These are phyloP conservation scores for Xerocomus subilludens DNA, from an alignment of 1,284 basidiomycete genomes.

Conservation along the genomic window DNA sequence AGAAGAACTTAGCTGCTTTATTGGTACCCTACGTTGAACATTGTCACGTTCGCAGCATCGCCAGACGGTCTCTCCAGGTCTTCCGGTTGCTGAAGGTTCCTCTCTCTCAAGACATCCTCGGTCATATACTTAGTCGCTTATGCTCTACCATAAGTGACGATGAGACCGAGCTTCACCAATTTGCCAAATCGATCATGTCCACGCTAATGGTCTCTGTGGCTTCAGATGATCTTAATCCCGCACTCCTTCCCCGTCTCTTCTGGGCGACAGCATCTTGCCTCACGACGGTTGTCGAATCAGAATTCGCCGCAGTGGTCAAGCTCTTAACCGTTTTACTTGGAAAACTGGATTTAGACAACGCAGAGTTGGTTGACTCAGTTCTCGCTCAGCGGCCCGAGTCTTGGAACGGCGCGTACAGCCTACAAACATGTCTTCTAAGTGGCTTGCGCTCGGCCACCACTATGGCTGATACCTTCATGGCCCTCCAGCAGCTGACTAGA, in stretches of 20 bases:
- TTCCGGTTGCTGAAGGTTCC: conserved; percentile 86
- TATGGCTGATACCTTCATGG: conserved; percentile 72
- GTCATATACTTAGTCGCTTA: conserved; percentile 83
- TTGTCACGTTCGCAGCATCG: conserved; percentile 87
- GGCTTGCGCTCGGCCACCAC: conserved; percentile 87
- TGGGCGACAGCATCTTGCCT: conserved; percentile 89
- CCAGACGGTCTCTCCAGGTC: conserved; percentile 91
- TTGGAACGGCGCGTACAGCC: conserved; percentile 74
- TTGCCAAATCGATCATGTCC: conserved; percentile 85
- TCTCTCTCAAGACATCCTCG: conserved; percentile 79
- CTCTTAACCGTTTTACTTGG: conserved; percentile 78
- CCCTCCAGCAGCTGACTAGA: conserved; percentile 75
- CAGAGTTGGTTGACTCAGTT: conserved; percentile 70
- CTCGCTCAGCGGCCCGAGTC: conserved; percentile 75
- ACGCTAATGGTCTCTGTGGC: conserved; percentile 79
- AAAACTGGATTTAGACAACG: conserved; percentile 79
- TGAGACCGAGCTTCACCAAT: conserved; percentile 77
- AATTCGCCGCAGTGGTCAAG: conserved; percentile 78
- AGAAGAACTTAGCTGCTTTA: conserved; percentile 83
- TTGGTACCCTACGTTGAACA: conserved; percentile 89
- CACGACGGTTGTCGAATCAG: conserved; percentile 84
- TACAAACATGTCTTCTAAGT: conserved; percentile 82
- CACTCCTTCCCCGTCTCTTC: conserved; percentile 84
- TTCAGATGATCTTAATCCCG: conserved; percentile 66
- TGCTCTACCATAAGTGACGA: conserved; percentile 86